Evolutionary conservation across 169 alveolate genomes (phyloP).

Genomic region (Plasmodium knowlesi): DNA sequence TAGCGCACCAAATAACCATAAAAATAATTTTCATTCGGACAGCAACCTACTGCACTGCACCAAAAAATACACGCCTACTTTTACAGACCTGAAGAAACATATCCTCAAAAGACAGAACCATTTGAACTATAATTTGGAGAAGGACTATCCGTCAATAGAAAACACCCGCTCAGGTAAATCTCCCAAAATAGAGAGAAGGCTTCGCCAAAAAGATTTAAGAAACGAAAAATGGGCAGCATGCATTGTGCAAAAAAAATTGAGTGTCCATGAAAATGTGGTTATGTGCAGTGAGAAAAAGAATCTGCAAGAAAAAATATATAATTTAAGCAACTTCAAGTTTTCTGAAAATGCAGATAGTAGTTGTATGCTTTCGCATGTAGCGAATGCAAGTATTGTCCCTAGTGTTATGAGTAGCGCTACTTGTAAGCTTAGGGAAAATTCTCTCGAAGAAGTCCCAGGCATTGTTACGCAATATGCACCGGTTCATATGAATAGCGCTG

Average conservation of each 20-base stretch:
- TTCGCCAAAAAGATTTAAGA: not conserved
- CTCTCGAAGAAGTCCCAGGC: not conserved
- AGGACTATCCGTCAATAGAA: not conserved
- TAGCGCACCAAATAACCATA: not conserved
- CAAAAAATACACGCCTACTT: constrained; percentile 22
- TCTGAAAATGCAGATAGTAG: constrained; percentile 18
- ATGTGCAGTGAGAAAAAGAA: not conserved
- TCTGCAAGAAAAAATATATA: not conserved
- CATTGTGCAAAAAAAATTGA: not conserved
- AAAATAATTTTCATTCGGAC: not conserved
- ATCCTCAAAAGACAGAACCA: not conserved
- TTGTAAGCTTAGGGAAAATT: not conserved
- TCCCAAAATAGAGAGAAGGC: not conserved
- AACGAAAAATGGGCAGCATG: constrained; percentile 15
- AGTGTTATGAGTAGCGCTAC: not conserved
- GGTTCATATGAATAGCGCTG: not conserved
- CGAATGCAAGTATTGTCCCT: constrained; percentile 1
- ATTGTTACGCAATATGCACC: not conserved
- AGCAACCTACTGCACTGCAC: constrained; percentile 6
- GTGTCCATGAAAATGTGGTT: not conserved
- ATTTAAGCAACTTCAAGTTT: not conserved
- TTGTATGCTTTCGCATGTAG: constrained; percentile 15
- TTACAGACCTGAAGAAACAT: constrained; percentile 17
- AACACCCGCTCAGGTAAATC: not conserved
- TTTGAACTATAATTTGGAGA: constrained; percentile 5